These are phyloP conservation scores for Bipolaris zeicola DNA, from an alignment of 2,329 filamentous ascomycete genomes.

Conservation along the genomic window DNA sequence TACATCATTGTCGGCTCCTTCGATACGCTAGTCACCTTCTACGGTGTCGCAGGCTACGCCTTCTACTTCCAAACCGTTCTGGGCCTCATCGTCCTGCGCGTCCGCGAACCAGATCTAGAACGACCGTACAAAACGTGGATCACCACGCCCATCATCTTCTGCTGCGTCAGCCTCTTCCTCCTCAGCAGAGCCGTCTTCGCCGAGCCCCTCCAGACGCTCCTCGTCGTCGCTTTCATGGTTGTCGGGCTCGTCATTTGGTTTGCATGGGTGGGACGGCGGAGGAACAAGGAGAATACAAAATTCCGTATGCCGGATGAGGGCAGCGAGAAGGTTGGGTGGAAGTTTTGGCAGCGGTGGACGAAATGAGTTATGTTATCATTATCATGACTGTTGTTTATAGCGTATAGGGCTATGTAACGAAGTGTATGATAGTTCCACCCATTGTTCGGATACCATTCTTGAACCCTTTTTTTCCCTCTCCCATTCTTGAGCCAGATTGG, in stretches of 20 bases:
- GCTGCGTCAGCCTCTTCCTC: slow-evolving; percentile 93
- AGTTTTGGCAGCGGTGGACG: slow-evolving; percentile 54
- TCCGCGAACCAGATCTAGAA: slow-evolving; percentile 85
- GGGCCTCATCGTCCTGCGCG: slow-evolving; percentile 86
- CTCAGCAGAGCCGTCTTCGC: slow-evolving; percentile 88
- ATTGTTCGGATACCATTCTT: no score
- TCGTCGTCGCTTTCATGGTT: slow-evolving; percentile 83
- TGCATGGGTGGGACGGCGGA: slow-evolving; percentile 72
- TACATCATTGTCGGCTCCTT: slow-evolving; percentile 93
- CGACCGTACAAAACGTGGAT: slow-evolving; percentile 97
- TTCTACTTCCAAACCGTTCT: slow-evolving; percentile 98
- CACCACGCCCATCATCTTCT: slow-evolving; percentile 95
- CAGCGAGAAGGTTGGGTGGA: slow-evolving; percentile 48
- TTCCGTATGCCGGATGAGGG: slow-evolving; percentile 29
- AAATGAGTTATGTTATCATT: background rate
- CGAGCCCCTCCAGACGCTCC: slow-evolving; percentile 85
- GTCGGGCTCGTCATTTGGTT: slow-evolving; percentile 88
- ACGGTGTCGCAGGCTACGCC: slow-evolving; percentile 94
- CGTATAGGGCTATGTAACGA: no score
- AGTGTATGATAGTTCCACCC: no score
- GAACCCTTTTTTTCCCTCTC: background rate
- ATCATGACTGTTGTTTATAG: no score
- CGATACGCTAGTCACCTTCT: slow-evolving; percentile 89
- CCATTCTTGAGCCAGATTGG: background rate
- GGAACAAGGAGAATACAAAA: slow-evolving; percentile 33